phyloP scores from a whole-genome alignment of 352 stramenopile genomes.

The Phytopythium cucurbitacearum region DNA sequence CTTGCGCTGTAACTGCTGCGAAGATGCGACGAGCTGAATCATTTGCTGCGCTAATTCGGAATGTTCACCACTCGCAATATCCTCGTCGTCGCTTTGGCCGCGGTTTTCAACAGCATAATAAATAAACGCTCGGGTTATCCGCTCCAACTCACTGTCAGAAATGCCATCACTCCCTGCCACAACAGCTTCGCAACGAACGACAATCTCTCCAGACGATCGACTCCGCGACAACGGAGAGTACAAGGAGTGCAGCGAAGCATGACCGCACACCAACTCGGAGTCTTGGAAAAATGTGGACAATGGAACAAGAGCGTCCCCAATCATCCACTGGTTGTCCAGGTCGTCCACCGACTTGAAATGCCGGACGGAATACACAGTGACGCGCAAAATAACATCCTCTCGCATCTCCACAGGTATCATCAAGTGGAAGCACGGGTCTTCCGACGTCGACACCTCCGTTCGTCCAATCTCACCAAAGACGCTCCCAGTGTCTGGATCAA shows the following conservation, averaged over 20 bases:
- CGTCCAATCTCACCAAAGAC: constrained; percentile 58
- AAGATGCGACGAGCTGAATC: constrained; percentile 31
- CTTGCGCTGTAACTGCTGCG: constrained; percentile 45
- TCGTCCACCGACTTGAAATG: constrained; percentile 52
- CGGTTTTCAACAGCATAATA: constrained; percentile 46
- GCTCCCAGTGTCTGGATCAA: constrained; percentile 37
- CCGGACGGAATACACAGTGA: constrained; percentile 66
- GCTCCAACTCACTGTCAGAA: constrained; percentile 25
- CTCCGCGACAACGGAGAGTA: constrained; percentile 63
- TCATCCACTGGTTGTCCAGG: constrained; percentile 68
- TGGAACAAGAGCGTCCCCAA: constrained; percentile 55
- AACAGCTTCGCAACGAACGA: constrained; percentile 71
- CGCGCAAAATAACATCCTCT: constrained; percentile 43
- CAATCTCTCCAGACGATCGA: constrained; percentile 63
- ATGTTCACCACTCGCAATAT: constrained; percentile 10
- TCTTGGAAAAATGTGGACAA: constrained; percentile 45
- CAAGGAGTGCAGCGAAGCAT: constrained; percentile 48
- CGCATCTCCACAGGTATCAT: constrained; percentile 70
- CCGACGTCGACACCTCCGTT: constrained; percentile 64
- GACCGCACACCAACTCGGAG: constrained; percentile 15
- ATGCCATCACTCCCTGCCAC: constrained; percentile 32
- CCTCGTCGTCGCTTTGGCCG: constrained; percentile 2
- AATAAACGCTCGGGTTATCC: constrained; percentile 76
- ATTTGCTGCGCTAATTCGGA: constrained; percentile 40
- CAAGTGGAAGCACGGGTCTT: constrained; percentile 74